Conservation (phyloP, 441 rosid genomes). For the Daphne laureola region DNA sequence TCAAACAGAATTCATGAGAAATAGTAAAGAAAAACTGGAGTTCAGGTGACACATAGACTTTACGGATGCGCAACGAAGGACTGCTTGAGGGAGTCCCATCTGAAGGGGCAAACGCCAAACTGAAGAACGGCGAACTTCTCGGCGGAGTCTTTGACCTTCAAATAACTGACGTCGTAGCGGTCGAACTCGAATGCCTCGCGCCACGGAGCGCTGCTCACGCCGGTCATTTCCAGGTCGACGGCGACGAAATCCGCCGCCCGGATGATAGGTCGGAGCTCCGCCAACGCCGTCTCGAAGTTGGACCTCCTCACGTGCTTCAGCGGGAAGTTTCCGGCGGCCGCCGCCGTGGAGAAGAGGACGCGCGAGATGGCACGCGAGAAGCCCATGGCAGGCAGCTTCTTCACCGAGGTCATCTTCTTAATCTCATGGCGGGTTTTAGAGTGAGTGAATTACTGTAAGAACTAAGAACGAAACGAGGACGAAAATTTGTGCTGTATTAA, state of each 20-base stretch:
- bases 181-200: conserved; percentile 74
- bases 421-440: conserved; percentile 9
- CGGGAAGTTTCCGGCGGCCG: conserved; percentile 39
- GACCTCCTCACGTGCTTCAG: conserved; percentile 64
- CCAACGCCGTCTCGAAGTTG: conserved; percentile 56
- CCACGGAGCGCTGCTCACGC: conserved; percentile 79
- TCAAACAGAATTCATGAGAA: conserved; percentile 6
- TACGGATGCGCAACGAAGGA: conserved; percentile 74
- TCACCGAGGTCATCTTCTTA: conserved; percentile 31
- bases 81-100: conserved; percentile 63
- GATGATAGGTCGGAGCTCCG: conserved; percentile 47
- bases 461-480: too few species aligned
- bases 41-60: conserved; percentile 13
- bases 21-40: background rate
- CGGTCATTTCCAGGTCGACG: conserved; percentile 91
- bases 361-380: conserved; percentile 34
- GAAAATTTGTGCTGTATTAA: background rate
- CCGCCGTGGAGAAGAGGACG: conserved; percentile 19
- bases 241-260: conserved; percentile 84
- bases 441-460: background rate
- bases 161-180: conserved; percentile 63
- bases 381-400: conserved; percentile 29
- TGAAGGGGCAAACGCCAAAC: conserved; percentile 92
- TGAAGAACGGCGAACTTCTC: conserved; percentile 91
- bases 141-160: conserved; percentile 88